Base-by-base conservation (phyloP, 2,329 filamentous ascomycete species). In the Pseudopithomyces chartarum region DNA sequence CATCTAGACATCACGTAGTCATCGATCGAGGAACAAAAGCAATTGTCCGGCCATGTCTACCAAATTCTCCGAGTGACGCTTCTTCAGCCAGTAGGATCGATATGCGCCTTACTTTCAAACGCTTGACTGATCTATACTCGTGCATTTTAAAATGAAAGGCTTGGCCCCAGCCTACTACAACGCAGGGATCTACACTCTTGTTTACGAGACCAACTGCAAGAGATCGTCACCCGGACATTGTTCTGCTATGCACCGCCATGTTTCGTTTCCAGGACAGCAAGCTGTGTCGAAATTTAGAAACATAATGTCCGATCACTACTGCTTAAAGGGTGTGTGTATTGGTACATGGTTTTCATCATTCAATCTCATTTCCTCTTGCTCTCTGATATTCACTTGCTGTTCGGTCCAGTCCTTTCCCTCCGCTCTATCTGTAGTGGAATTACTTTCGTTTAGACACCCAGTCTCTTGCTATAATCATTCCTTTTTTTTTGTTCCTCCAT, bases 371-470 rank as follows among this genome's bases (percentile, higher is more conserved):
- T 20, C 29, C 42, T 43, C 34, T 42, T 34, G 12, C 32, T 44
- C 29, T 43, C 32, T 52, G 32, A 38, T 40, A 32, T 40, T 19
- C 38, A 40, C 10, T 17, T n/a, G 4, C 54, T 56, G 23, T 43
- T 23, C 43, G 34, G 10, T 17, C 20, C 54, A 50, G 46, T 50
- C 23, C 38, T 23, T 47, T 46, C 32, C 33, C 42, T 47, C 42
- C 20, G 46, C 46, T 45, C 4, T n/a, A 49, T 49, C 38, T 11
- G 8, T 38, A 50, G 45, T 39, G 29, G 38, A 42, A 43, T 38
- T 15, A 11, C 45, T 19, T 50, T 55, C 45, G 15, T 55, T 55
- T 39, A 55, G 38, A 50, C 39, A 26, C 53, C 53, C 34, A 45
- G 38, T 39, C 45, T 23, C 43, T 50, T 45, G 34, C 44, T 43